phyloP scores from a whole-genome alignment of 2,329 filamentous ascomycete genomes.

The Fusarium floridanum region DNA sequence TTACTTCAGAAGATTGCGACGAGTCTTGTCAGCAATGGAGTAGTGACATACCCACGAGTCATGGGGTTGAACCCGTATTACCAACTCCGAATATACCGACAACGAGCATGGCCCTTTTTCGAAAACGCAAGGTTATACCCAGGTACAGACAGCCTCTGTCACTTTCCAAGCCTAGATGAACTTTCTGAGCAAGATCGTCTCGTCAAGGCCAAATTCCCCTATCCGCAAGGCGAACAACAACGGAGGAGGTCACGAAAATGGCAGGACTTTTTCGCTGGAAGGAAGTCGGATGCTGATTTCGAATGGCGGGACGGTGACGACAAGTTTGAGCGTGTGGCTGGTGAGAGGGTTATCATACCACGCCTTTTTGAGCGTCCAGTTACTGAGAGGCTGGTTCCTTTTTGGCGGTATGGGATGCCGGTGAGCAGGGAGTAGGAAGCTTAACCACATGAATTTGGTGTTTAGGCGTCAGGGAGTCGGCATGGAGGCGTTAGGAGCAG shows the following conservation, averaged over 20 bases:
- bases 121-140: slow-evolving; percentile 13
- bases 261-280: background rate
- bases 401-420: background rate
- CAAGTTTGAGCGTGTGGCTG: background rate
- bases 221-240: background rate
- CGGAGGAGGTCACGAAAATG: background rate
- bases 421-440: background rate
- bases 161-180: background rate
- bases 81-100: background rate
- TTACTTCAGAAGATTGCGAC: background rate
- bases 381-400: background rate
- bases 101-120: slow-evolving; percentile 32
- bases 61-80: background rate
- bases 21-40: background rate
- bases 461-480: background rate
- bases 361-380: background rate
- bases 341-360: background rate
- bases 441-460: background rate
- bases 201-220: background rate
- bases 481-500: background rate
- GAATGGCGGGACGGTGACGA: background rate
- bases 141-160: background rate
- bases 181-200: background rate
- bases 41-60: background rate
- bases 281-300: background rate